Conservation (phyloP, 2,329 filamentous ascomycete genomes). For the Bipolaris sorokiniana region DNA sequence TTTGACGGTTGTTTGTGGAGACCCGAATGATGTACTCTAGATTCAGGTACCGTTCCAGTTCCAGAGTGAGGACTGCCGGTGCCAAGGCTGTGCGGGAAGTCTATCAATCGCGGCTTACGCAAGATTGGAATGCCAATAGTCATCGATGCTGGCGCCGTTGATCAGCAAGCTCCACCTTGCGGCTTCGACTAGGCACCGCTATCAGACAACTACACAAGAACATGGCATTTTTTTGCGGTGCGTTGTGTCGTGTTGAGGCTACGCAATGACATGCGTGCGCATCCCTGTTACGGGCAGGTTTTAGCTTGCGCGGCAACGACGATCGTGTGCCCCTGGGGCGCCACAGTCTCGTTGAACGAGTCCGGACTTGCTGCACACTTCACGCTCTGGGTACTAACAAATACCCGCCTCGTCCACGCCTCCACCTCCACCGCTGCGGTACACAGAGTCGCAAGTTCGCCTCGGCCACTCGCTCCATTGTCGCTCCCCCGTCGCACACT, state of each 20-base stretch:
- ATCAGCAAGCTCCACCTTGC: neutral
- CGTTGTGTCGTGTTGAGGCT: conserved; percentile 12
- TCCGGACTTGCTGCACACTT: conserved; percentile 17
- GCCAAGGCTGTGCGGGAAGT: neutral
- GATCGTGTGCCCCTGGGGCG: conserved; percentile 36
- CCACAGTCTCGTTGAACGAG: conserved; percentile 26
- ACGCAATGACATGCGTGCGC: conserved; percentile 22
- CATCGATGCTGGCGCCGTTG: too few species aligned
- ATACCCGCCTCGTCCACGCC: conserved; percentile 4
- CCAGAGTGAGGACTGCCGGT: neutral
- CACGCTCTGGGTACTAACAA: conserved; percentile 9
- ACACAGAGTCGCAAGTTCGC: neutral
- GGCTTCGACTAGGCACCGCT: too few species aligned
- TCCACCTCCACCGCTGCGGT: neutral
- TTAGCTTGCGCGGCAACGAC: conserved; percentile 32
- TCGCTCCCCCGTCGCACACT: conserved; percentile 25
- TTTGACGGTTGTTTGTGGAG: conserved; percentile 16
- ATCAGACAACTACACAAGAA: neutral
- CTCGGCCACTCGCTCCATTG: conserved; percentile 1
- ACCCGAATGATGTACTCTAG: conserved; percentile 8
- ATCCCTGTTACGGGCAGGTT: conserved; percentile 21
- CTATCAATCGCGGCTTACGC: neutral
- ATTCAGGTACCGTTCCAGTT: conserved; percentile 13
- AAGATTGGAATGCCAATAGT: neutral
- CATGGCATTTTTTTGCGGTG: neutral